phyloP scores from a whole-genome alignment of 1,284 basidiomycete species.

The Vanrija sp. region DNA sequence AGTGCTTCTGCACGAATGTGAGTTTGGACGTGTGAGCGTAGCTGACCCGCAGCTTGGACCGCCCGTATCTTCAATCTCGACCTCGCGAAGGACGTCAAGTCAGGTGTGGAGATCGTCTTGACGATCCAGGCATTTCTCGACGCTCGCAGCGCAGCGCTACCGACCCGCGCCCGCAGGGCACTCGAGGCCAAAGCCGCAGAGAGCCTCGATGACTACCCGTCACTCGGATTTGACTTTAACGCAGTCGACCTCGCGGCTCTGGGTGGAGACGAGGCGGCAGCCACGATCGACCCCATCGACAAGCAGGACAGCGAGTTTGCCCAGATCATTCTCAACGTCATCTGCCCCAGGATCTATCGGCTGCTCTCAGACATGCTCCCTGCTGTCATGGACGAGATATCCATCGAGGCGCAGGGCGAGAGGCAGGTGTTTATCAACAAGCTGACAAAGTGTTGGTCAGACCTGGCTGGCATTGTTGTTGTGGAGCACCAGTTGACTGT shows the following conservation, averaged over 20 bases:
- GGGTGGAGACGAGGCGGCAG: slow-evolving; percentile 30
- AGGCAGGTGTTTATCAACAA: slow-evolving; percentile 49
- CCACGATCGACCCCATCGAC: slow-evolving; percentile 27
- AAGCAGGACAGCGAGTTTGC: slow-evolving; percentile 35
- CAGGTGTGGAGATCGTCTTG: slow-evolving; percentile 58
- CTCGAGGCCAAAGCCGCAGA: slow-evolving; percentile 52
- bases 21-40: slow-evolving; percentile 31
- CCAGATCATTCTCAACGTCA: slow-evolving; percentile 57
- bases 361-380: slow-evolving; percentile 57
- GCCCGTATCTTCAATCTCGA: slow-evolving; percentile 58
- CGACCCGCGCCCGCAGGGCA: slow-evolving; percentile 51
- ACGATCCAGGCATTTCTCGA: slow-evolving; percentile 65
- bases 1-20: slow-evolving; percentile 59
- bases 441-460: slow-evolving; percentile 74
- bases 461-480: slow-evolving; percentile 62
- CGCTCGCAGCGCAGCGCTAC: slow-evolving; percentile 57
- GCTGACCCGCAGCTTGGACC: slow-evolving; percentile 58
- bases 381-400: slow-evolving; percentile 33
- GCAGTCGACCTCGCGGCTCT: slow-evolving; percentile 28
- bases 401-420: slow-evolving; percentile 26
- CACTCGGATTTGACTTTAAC: slow-evolving; percentile 44
- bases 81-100: slow-evolving; percentile 53
- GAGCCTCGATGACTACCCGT: slow-evolving; percentile 63
- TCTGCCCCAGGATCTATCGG: slow-evolving; percentile 62
- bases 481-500: slow-evolving; percentile 61